Base-by-base conservation (phyloP, 768 basidiomycete genomes). In the Punctularia strigosozonata region DNA sequence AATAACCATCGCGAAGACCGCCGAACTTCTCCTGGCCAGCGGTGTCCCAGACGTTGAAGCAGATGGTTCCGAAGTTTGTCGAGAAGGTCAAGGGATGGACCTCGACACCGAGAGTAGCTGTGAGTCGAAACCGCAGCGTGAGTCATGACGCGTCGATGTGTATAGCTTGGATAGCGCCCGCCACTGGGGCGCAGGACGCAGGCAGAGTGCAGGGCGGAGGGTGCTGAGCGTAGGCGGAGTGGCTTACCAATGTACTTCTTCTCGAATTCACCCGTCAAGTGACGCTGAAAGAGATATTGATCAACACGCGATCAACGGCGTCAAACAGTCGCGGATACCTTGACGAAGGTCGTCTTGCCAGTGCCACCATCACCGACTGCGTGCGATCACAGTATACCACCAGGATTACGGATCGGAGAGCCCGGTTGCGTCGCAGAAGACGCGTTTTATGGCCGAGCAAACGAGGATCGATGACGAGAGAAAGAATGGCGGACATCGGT, bases 11-110 rank as follows among this genome's bases (percentile, higher is more conserved):
- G 47, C 91, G 86, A 46, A 97, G 84, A 56, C 91, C 92, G 68
- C 94, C 95, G 50, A 99, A 99, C 69, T 98, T 99, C 68, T 99
- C 95, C 71, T 99, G 95, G 31, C 95, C 95, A 39, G 95, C 95
- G 23, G 95, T 99, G 62, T 99, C 95, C 95, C 95, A 99, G 39
- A 97, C 94, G 59, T 98, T 98, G 78, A 99, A 99, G 69, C 86
- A 86, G 69, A 99, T 90, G 28, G 83, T 94, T 52, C 95, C 95
- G 54, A 85, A 98, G 77, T 98, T 98, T 72, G 95, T 99, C 51
- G 85, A 69, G 76, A 99, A 99, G 32, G 71, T 61, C 41, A 99
- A 72, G 45, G 95, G 95, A 68, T 98, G 95, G 34, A 99, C 95
- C 63, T 99, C 95, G 53, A 98, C 95, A 74, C 95, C 95, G 44